Conservation (phyloP, 352 stramenopile species). For the Phytophthora citricola region DNA sequence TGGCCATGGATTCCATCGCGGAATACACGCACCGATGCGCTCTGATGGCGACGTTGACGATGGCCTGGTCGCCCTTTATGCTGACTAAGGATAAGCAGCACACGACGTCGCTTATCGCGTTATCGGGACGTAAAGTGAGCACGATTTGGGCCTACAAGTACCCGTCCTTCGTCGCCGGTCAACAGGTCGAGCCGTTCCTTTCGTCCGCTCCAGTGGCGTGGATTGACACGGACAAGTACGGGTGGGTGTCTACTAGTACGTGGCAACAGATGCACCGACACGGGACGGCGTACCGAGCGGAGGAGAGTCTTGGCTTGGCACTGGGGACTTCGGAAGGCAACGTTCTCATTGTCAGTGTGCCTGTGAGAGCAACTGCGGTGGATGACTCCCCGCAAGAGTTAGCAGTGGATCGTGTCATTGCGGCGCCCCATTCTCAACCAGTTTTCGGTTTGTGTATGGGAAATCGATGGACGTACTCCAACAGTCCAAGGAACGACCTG, state of each 20-base stretch:
- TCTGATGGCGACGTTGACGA: constrained; percentile 65
- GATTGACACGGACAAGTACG: constrained; percentile 77
- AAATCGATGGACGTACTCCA: constrained; percentile 54
- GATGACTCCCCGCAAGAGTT: constrained; percentile 24
- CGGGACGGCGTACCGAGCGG: constrained; percentile 16
- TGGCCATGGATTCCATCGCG: constrained; percentile 44
- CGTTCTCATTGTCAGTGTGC: constrained; percentile 56
- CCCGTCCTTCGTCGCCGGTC: constrained; percentile 42
- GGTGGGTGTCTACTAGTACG: constrained; percentile 69
- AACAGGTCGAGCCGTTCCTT: constrained; percentile 32
- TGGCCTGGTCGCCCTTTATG: constrained; percentile 81
- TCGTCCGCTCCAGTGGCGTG: constrained; percentile 52
- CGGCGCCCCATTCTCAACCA: constrained; percentile 64
- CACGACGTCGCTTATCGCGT: constrained; percentile 70
- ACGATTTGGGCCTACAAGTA: constrained; percentile 78
- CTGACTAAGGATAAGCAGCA: constrained; percentile 43
- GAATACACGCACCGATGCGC: constrained; percentile 69
- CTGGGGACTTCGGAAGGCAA: constrained; percentile 72
- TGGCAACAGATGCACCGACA: constrained; percentile 73
- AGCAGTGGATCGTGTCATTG: constrained; percentile 53
- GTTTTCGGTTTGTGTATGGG: constrained; percentile 66
- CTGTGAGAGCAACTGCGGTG: constrained; percentile 31
- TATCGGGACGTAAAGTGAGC: constrained; percentile 65
- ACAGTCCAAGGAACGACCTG: constrained; percentile 62
- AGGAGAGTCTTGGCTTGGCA: constrained; percentile 43